Base-by-base conservation (phyloP, 495 filamentous ascomycete genomes). In the Zalerion maritima region DNA sequence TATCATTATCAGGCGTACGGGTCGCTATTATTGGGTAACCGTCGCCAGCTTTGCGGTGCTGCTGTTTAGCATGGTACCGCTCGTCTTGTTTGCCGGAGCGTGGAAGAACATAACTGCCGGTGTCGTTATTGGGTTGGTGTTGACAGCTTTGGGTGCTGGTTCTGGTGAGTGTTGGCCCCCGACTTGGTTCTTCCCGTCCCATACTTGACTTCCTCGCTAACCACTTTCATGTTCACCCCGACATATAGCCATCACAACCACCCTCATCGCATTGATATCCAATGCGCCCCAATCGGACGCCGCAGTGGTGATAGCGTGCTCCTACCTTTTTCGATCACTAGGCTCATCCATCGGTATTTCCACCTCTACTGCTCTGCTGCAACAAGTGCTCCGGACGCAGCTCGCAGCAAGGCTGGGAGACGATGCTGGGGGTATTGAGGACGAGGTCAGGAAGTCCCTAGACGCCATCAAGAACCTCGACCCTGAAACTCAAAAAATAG, bases 241-340 rank as follows among this genome's bases (percentile, higher is more conserved):
- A n/a, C 2, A 10, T 14, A 64, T 70, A 37, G 80, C 73, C 6
- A 69, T 82, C 7, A 86, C 82, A 0, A 73, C 73, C 0, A 73
- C 79, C 1, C 60, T 91, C 31, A 47, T 63, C 21, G 56, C 51
- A 18, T 32, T 66, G 39, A 75, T 91, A 40, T 71, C 80, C 18
- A 85, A 86, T 40, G 66, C 76, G 0, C 52, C 64, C 5, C 59
- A 53, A 0, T 62, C 67, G 21, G 81, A 89, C 38, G 73, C 81
- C 34, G 83, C 83, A 1, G 65, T 91, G 2, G 76, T 75, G 2
- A 86, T 81, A 8, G 84, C 84, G 2, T 85, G 80, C 47, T 81
- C 73, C 1, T 93, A 91, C 48, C 67, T 91, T 2, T 93, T 93
- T 62, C 74, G 84, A 3, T 76, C 78, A 3, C 57, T 91, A 6